Evolutionary conservation across 73 alveolate species (phyloP).

Genomic region (Uronychia setigera): DNA sequence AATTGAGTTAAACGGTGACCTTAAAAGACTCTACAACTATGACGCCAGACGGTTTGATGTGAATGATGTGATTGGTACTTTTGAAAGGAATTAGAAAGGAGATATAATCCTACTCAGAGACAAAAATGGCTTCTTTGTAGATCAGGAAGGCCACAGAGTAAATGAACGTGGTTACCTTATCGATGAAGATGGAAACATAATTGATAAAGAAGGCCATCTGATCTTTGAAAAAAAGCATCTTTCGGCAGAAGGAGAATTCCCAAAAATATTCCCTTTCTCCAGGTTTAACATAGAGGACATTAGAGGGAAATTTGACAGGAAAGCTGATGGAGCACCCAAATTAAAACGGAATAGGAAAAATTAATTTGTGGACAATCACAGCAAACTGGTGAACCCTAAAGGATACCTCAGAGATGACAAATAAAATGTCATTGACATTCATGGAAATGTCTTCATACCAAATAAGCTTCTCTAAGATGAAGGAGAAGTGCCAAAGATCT

Average conservation of each 20-base stretch:
- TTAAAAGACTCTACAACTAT: slow-evolving; percentile 31
- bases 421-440: slow-evolving; percentile 17
- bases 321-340: slow-evolving; percentile 46
- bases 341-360: slow-evolving; percentile 1
- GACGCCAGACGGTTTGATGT: slow-evolving; percentile 52
- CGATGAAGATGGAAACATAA: slow-evolving; percentile 50
- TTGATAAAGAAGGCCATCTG: slow-evolving; percentile 50
- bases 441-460: slow-evolving; percentile 9
- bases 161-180: slow-evolving; percentile 57
- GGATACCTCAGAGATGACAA: slow-evolving; percentile 50
- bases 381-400: slow-evolving; percentile 30
- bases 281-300: slow-evolving; percentile 39
- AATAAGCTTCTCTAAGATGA: slow-evolving; percentile 27
- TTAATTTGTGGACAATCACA: slow-evolving; percentile 10
- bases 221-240: slow-evolving; percentile 30
- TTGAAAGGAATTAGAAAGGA: slow-evolving; percentile 53
- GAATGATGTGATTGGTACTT: slow-evolving; percentile 43
- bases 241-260: slow-evolving; percentile 45
- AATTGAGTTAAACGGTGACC: slow-evolving; percentile 27
- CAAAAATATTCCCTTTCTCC: slow-evolving; percentile 54
- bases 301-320: slow-evolving; percentile 40
- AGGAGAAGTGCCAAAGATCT: slow-evolving; percentile 49
- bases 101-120: slow-evolving; percentile 45
- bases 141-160: slow-evolving; percentile 47
- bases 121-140: slow-evolving; percentile 45